These are phyloP conservation scores for Verticillium dahliae DNA, from an alignment of 2,329 filamentous ascomycete genomes.

Conservation along the genomic window DNA sequence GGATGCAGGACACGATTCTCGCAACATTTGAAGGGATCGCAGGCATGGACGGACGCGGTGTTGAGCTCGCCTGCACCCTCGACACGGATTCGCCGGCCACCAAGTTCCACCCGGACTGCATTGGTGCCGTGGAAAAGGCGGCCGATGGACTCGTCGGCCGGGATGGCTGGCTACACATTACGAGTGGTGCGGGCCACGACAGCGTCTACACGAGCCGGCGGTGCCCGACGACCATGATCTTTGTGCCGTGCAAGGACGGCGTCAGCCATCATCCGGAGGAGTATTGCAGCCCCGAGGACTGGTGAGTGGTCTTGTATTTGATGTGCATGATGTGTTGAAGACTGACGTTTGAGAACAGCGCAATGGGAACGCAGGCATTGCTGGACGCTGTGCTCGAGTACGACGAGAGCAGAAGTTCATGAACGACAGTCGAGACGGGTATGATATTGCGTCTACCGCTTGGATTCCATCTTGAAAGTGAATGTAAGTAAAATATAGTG, in stretches of 20 bases:
- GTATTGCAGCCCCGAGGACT: conserved; percentile 54
- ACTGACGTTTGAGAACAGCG: conserved; percentile 2
- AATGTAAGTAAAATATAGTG: no score
- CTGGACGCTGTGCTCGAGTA: conserved; percentile 13
- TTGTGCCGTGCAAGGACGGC: conserved; percentile 57
- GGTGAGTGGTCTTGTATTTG: conserved; percentile 14
- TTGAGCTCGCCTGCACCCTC: conserved; percentile 49
- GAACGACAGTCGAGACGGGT: no score
- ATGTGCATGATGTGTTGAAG: conserved; percentile 12
- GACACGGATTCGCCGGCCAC: conserved; percentile 58
- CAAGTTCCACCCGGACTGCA: conserved; percentile 61
- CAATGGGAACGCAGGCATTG: conserved; percentile 13
- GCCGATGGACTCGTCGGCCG: conserved; percentile 47
- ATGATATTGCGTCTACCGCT: neutral
- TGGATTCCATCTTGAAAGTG: no score
- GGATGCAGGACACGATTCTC: conserved; percentile 15
- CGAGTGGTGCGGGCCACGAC: conserved; percentile 36
- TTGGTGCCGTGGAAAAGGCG: conserved; percentile 57
- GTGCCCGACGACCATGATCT: conserved; percentile 61
- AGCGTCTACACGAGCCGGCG: conserved; percentile 53
- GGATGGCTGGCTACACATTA: conserved; percentile 26
- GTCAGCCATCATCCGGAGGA: conserved; percentile 59
- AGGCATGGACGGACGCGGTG: conserved; percentile 19
- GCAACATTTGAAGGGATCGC: conserved; percentile 16
- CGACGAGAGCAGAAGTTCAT: conserved; percentile 6